phyloP scores from a whole-genome alignment of 345 rosid species.

The Firmiana major region DNA sequence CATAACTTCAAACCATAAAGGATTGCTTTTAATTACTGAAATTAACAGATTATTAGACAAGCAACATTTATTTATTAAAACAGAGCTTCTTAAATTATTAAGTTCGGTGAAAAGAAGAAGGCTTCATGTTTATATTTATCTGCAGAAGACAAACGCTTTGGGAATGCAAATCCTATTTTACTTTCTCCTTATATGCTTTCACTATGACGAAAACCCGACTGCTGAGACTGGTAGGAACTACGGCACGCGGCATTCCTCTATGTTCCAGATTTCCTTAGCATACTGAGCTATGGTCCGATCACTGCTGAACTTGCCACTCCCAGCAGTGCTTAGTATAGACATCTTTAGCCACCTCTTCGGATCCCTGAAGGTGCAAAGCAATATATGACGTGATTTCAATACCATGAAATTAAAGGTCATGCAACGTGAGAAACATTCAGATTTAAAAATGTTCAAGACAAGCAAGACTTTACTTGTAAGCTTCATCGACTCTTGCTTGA shows the following conservation, averaged over 20 bases:
- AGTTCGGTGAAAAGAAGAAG: background rate
- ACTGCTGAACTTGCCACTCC: constrained; percentile 88
- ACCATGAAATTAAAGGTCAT: background rate
- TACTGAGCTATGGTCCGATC: constrained; percentile 85
- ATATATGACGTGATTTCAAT: background rate
- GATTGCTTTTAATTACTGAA: too few species aligned
- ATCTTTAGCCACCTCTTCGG: constrained; percentile 73
- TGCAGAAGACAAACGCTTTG: background rate
- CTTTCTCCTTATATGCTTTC: background rate
- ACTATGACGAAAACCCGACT: background rate
- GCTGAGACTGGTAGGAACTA: constrained; percentile 15
- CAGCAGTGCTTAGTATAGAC: constrained; percentile 93
- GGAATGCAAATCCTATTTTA: background rate
- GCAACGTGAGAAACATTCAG: background rate
- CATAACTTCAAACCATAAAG: too few species aligned
- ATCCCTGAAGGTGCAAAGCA: constrained; percentile 40
- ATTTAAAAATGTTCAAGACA: background rate
- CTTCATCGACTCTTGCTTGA: constrained; percentile 77
- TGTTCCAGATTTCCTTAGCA: constrained; percentile 91
- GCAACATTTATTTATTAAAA: too few species aligned
- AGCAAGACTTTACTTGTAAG: constrained; percentile 65
- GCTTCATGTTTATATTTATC: background rate
- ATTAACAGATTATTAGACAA: too few species aligned
- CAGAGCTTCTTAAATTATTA: too few species aligned
- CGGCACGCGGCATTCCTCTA: constrained; percentile 68